Evolutionary conservation across 176 grass and related monocot species (phyloP), one percentile per base, ranked within the genome.

Genomic region (Triticum urartu): DNA sequence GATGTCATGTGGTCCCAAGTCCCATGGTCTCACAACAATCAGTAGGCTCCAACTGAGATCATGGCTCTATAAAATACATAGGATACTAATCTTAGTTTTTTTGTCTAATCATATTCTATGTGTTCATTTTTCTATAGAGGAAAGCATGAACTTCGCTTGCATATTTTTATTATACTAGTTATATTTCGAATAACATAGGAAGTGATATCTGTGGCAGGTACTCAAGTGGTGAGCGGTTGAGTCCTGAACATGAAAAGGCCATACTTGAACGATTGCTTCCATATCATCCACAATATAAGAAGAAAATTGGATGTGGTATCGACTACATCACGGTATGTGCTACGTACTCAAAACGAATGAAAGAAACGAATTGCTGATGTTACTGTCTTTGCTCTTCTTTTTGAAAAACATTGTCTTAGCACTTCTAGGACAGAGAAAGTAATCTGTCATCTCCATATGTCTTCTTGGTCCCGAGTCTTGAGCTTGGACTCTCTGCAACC

Each of bases 241-340:
- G 68, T 91, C 88, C 85, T 83, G 87, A 94, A 75, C 97, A 99
- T 69, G 97, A 99, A 69, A 92, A 82, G 65, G 85, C 85, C 43
- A 99, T 99, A 68, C 30, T 96, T 63, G 90, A 96, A 90, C 86
- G 94, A 18, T 87, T 99, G 89, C 90, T 99, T 79, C 94, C 97
- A 42, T 94, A 91, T 63, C 97, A 99, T 89, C 97, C 97, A 28
- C 82, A 99, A 90, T 99, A 83, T 67, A 85, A 99, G 79, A 91
- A 91, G 86, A 96, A 99, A 95, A 80, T 99, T 75, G 97, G 97
- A 78, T 94, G 90, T 59, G 97, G 97, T 77, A 86, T 99, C 36
- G 92, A 96, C 75, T 96, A 88, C 78, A 94, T 99, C 77, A 91
- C 78, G 75, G 97, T 99, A 93, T 3, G 87, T 89, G 70, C 25